A percentile compares a stretch with the other conserved stretches of the same genome.
Evolutionary conservation across 441 rosid genomes (phyloP).

Genomic region (Daphne laureola): DNA sequence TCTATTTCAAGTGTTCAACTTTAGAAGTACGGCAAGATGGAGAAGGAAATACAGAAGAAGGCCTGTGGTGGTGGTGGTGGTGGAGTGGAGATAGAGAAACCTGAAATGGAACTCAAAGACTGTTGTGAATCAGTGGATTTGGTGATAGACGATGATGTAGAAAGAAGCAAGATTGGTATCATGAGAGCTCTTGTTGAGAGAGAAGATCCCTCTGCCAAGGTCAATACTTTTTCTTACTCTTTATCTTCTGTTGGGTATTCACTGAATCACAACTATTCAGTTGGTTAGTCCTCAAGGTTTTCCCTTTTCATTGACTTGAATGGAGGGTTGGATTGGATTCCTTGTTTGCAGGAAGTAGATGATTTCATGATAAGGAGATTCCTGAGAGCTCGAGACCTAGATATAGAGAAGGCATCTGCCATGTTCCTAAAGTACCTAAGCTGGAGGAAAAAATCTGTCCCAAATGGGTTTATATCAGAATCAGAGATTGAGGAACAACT

Average conservation of each 20-base stretch:
- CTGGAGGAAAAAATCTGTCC: conserved; percentile 53
- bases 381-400: conserved; percentile 78
- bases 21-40: conserved; percentile 12
- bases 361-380: conserved; percentile 76
- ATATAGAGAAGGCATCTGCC: conserved; percentile 72
- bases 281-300: background rate
- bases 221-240: conserved; percentile 7
- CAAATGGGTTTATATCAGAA: conserved; percentile 44
- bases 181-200: conserved; percentile 69
- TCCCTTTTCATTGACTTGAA: too few species aligned
- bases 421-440: conserved; percentile 58
- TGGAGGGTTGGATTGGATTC: background rate
- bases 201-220: conserved; percentile 74
- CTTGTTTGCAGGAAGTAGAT: conserved; percentile 50
- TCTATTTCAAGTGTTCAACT: background rate
- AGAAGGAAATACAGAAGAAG: conserved; percentile 7
- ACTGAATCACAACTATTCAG: too few species aligned
- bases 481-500: conserved; percentile 53
- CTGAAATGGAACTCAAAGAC: conserved; percentile 15
- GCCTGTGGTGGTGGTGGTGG: conserved; percentile 8
- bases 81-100: too few species aligned
- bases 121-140: conserved; percentile 5
- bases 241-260: background rate
- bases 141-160: conserved; percentile 41
- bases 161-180: conserved; percentile 59